Conservation (phyloP, 176 grass and related monocot species). For the Otatea glauca region DNA sequence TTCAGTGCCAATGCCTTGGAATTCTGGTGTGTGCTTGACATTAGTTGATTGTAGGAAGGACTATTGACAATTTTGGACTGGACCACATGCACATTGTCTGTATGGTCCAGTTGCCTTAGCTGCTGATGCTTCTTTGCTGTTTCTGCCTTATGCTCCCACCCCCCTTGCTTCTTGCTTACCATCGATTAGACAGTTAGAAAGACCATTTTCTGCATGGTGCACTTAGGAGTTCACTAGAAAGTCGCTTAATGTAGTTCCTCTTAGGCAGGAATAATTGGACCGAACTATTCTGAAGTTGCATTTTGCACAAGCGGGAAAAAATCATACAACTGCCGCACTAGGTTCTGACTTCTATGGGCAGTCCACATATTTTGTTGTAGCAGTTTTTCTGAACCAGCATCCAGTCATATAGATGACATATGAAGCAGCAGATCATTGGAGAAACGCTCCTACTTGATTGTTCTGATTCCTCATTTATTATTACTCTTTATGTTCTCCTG, state of each 20-base stretch:
- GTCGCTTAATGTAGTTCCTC: neutral
- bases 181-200: neutral
- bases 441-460: constrained; percentile 5
- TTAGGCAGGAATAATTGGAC: neutral
- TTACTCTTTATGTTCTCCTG: constrained; percentile 4
- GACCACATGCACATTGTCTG: neutral
- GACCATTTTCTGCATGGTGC: neutral
- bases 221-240: constrained; percentile 15
- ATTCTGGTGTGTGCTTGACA: constrained; percentile 9
- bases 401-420: constrained; percentile 12
- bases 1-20: neutral
- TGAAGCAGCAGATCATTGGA: neutral
- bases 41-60: constrained; percentile 30
- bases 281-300: neutral
- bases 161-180: neutral
- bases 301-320: neutral
- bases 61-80: neutral
- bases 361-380: neutral
- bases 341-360: neutral
- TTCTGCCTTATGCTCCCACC: neutral
- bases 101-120: neutral
- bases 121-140: neutral
- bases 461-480: constrained; percentile 28
- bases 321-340: neutral
- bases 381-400: constrained; percentile 9